These are phyloP conservation scores for Ormosia semicastrata DNA, from an alignment of 306 rosid species.

Conservation along the genomic window DNA sequence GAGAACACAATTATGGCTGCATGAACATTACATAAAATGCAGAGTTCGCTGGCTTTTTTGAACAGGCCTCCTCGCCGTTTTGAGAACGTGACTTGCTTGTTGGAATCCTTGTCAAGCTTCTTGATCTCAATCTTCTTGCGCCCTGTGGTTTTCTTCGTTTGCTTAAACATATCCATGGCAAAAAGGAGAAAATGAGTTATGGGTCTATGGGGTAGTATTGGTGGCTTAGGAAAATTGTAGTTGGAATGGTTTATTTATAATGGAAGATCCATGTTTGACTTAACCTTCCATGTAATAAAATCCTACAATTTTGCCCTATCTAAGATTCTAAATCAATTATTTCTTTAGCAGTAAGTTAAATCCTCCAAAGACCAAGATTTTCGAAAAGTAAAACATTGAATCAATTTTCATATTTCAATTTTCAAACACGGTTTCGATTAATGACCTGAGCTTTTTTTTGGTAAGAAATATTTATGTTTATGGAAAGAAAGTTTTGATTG, in stretches of 20 bases:
- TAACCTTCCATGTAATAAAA: neutral
- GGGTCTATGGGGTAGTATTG: too few relatives aligned
- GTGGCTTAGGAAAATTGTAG: neutral
- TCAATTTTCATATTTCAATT: neutral
- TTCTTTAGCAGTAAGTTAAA: neutral
- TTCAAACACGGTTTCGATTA: neutral
- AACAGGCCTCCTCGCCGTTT: constrained; percentile 51
- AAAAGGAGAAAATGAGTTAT: too few relatives aligned
- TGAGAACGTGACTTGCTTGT: constrained; percentile 57
- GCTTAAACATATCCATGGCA: constrained; percentile 1
- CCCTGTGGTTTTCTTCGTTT: constrained; percentile 37
- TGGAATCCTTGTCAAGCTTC: constrained; percentile 33
- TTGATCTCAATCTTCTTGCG: constrained; percentile 56
- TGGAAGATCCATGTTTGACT: neutral
- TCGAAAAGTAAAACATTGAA: neutral
- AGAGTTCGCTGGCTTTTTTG: constrained; percentile 59
- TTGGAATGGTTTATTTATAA: neutral
- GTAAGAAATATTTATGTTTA: neutral
- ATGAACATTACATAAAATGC: constrained; percentile 43
- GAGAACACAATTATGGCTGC: constrained; percentile 47
- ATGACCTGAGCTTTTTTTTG: neutral
- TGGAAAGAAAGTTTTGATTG: too few relatives aligned
- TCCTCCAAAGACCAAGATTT: neutral
- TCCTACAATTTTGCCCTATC: constrained; percentile 16
- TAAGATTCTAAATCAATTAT: constrained; percentile 26